Evolutionary conservation across 371 early-diverging fungal species (phyloP), one percentile per base, ranked within the genome.

Genomic region (Smittium culicis): DNA sequence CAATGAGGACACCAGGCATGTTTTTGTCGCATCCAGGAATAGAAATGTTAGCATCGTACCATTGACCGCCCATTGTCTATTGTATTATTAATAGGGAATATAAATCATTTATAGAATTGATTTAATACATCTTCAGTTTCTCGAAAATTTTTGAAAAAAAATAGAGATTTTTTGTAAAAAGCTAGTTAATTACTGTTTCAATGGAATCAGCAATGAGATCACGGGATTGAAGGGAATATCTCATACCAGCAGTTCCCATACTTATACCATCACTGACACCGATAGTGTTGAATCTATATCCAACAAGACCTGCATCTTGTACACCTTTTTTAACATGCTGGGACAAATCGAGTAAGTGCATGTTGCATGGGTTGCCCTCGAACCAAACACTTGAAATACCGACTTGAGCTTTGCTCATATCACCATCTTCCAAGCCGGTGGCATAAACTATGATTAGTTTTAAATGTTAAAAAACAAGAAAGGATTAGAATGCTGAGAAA

Each of bases 311-410:
- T 14, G 93, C 90, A 28, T 86, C 74, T 72, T 84, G 73, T 30
- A 96, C 95, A 68, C 95, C 92, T 71, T 90, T 84, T 77, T 98
- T 98, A 65, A 98, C 93, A 68, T 85, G 79, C 32, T 68, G 82
- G 14, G 95, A 83, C 29, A 98, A 82, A 70, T 92, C 92, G 71
- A 88, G 81, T 68, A 98, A 82, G 71, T 98, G 98, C 98, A 98
- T 98, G 80, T 98, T 98, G 82, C 98, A 98, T 25, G 98, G 96
- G 80, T 98, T 98, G 68, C 98, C 98, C 74, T 98, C 96, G 76
- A 91, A 94, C 92, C 96, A 93, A 84, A 93, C 90, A 77, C 89
- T 89, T 1, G 92, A 84, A 66, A 95, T 95, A 63, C 94, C 95
- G 58, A 96, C 91, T 81, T 95, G 93, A 29, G 93, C 86, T 74